Conservation (phyloP, 106 monocot species). For the Iris macrosiphon region DNA sequence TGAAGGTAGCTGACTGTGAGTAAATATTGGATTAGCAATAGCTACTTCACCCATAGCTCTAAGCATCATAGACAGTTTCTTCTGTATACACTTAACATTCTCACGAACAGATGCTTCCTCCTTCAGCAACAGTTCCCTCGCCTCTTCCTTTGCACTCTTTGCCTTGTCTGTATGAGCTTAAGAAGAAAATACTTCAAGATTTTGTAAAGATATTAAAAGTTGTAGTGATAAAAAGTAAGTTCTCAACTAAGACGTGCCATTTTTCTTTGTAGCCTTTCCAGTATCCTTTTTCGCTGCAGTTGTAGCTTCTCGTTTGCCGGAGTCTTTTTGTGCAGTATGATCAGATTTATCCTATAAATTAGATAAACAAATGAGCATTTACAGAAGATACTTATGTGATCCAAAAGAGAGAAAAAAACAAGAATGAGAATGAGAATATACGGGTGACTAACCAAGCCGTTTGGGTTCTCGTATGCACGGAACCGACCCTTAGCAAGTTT, state of each 20-base stretch:
- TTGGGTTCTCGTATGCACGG: constrained; percentile 58
- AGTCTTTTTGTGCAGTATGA: constrained; percentile 26
- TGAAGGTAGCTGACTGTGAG: constrained; percentile 81
- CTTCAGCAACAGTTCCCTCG: constrained; percentile 64
- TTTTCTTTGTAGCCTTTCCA: constrained; percentile 57
- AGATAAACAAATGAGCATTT: not conserved
- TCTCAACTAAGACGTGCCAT: constrained; percentile 35
- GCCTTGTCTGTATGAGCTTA: constrained; percentile 39
- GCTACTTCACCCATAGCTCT: constrained; percentile 81
- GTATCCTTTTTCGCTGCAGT: constrained; percentile 52
- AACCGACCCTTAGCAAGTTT: constrained; percentile 87
- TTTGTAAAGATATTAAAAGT: not conserved
- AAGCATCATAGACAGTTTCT: constrained; percentile 68
- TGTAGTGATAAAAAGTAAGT: not conserved
- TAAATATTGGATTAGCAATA: constrained; percentile 74
- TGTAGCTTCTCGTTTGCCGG: constrained; percentile 39
- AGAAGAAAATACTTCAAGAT: constrained; percentile 1
- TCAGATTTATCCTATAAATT: constrained; percentile 37
- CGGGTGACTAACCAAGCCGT: constrained; percentile 53
- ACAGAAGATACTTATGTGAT: not conserved
- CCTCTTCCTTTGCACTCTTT: constrained; percentile 91
- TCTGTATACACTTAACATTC: constrained; percentile 53
- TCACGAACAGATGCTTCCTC: constrained; percentile 81
- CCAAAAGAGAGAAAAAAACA: not conserved
- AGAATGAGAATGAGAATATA: no score